Evolutionary conservation across 441 rosid species (phyloP).

Genomic region (Macaranga tanarius): DNA sequence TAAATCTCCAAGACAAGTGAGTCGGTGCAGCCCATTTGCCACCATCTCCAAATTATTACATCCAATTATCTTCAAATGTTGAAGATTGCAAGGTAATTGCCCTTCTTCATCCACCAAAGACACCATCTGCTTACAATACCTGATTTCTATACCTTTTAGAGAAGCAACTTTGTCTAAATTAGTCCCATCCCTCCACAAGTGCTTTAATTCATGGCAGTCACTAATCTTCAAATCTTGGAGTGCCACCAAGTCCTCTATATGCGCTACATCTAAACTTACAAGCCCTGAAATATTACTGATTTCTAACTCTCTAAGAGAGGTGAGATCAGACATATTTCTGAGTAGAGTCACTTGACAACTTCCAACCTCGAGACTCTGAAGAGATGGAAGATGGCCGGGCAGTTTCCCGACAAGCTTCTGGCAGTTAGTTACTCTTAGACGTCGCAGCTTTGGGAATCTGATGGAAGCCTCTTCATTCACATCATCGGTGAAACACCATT

Average conservation of each 20-base stretch:
- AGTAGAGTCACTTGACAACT: background rate
- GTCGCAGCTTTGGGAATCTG: too few relatives aligned
- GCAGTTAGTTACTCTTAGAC: background rate
- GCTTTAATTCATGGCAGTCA: too few relatives aligned
- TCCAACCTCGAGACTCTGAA: background rate
- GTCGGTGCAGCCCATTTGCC: background rate
- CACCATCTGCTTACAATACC: background rate
- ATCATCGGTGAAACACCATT: too few relatives aligned
- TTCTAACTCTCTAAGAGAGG: background rate
- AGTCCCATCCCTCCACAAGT: too few relatives aligned
- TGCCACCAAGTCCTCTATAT: too few relatives aligned
- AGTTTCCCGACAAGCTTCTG: slow-evolving; percentile 8
- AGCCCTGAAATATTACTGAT: slow-evolving; percentile 2
- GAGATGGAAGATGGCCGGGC: too few relatives aligned
- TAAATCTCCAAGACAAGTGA: background rate
- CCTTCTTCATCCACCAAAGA: background rate
- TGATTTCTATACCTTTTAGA: background rate
- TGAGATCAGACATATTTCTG: background rate
- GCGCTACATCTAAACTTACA: background rate
- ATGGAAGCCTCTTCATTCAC: too few relatives aligned
- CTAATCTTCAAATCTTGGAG: too few relatives aligned
- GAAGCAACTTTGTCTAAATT: background rate
- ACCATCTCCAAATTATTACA: background rate
- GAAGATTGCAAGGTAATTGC: background rate
- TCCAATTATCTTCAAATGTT: background rate